Evolutionary conservation across 352 stramenopile genomes (phyloP).

Genomic region (Globisporangium yorkense): DNA sequence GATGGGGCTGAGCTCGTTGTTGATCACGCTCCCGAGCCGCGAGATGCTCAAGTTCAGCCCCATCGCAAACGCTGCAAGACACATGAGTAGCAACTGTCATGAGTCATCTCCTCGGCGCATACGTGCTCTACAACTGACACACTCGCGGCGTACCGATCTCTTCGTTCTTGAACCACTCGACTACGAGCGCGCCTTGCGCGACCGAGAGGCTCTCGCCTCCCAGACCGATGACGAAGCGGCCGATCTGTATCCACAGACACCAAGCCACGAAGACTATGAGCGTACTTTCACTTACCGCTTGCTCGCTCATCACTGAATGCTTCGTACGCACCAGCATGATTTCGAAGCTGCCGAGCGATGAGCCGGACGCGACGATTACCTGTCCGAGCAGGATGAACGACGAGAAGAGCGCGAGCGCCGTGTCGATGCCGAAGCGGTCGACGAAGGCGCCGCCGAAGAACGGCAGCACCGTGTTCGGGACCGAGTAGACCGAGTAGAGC

Average conservation of each 20-base stretch:
- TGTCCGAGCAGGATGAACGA: constrained; percentile 78
- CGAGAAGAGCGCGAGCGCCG: constrained; percentile 85
- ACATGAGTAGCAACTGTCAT: neutral
- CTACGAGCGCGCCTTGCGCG: constrained; percentile 85
- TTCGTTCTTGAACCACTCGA: constrained; percentile 91
- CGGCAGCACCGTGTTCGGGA: constrained; percentile 90
- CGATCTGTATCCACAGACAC: constrained; percentile 34
- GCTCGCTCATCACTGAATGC: too few species aligned
- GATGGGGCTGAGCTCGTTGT: constrained; percentile 85
- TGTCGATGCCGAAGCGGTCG: constrained; percentile 79
- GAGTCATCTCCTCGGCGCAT: neutral
- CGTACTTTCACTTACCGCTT: neutral
- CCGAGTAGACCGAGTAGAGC: constrained; percentile 91
- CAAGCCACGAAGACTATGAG: neutral
- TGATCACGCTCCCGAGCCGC: constrained; percentile 89
- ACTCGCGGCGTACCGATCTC: constrained; percentile 51
- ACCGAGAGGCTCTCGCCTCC: constrained; percentile 90
- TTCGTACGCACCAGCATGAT: constrained; percentile 48
- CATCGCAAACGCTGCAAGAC: constrained; percentile 71
- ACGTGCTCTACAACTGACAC: neutral
- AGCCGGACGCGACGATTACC: constrained; percentile 84
- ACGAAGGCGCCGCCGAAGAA: constrained; percentile 93
- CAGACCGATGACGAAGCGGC: constrained; percentile 89
- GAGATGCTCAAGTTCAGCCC: constrained; percentile 90
- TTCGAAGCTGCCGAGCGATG: constrained; percentile 67